phyloP scores from a whole-genome alignment of 768 basidiomycete species.

The Tubosaeta sp. region DNA sequence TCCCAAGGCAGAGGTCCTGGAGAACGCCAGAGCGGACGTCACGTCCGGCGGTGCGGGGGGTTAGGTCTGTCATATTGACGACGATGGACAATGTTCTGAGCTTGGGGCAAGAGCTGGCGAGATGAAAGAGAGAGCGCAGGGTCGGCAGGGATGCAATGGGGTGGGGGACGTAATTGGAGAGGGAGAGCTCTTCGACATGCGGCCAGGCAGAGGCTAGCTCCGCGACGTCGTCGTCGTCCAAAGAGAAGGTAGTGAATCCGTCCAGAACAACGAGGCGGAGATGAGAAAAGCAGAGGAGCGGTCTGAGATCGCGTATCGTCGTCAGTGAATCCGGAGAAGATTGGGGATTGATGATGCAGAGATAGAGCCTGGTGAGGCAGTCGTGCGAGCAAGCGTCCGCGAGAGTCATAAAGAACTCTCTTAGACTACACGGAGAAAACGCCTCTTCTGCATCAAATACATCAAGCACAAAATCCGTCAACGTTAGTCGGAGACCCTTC shows the following conservation, averaged over 20 bases:
- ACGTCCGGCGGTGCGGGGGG: neutral
- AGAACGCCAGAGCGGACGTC: constrained; percentile 4
- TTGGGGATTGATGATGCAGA: constrained; percentile 15
- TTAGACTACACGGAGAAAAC: constrained; percentile 5
- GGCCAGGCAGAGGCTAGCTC: constrained; percentile 20
- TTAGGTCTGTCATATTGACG: constrained; percentile 13
- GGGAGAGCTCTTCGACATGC: constrained; percentile 14
- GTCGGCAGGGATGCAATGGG: constrained; percentile 18
- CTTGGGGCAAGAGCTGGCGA: constrained; percentile 10
- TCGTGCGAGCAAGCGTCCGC: constrained; percentile 9
- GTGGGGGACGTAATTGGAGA: constrained; percentile 16
- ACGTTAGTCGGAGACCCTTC: constrained; percentile 2
- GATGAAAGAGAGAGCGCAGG: constrained; percentile 9
- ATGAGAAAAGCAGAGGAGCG: constrained; percentile 11
- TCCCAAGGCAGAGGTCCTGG: constrained; percentile 16
- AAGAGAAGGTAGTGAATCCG: constrained; percentile 10
- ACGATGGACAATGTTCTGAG: constrained; percentile 21
- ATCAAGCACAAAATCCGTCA: constrained; percentile 20
- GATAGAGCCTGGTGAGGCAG: constrained; percentile 7
- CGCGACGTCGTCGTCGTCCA: constrained; percentile 14
- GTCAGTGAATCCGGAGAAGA: neutral
- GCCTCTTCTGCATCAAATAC: constrained; percentile 17
- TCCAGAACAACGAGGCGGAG: constrained; percentile 16
- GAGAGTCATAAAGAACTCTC: constrained; percentile 11
- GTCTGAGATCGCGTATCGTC: constrained; percentile 11